phyloP scores from a whole-genome alignment of 345 rosid species.

The Citrus australasica region DNA sequence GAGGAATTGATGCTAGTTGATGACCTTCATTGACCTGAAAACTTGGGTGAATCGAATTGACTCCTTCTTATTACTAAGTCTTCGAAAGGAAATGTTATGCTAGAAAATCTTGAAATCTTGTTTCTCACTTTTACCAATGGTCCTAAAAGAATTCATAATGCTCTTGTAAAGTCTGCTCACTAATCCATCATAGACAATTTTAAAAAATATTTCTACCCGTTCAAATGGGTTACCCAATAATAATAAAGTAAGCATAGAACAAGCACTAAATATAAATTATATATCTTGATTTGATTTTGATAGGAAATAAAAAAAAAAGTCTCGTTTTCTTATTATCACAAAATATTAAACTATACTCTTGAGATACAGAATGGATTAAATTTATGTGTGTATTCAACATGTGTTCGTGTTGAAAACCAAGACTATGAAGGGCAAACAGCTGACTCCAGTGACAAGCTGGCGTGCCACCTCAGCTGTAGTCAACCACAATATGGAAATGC shows the following conservation, averaged over 20 bases:
- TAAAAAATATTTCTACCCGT: background rate
- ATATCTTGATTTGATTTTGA: background rate
- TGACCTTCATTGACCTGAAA: slow-evolving; percentile 26
- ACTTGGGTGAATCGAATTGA: slow-evolving; percentile 11
- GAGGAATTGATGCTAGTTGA: slow-evolving; percentile 5
- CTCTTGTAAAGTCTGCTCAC: slow-evolving; percentile 8
- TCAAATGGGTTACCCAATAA: background rate
- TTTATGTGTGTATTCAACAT: too few relatives aligned
- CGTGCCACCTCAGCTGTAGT: too few relatives aligned
- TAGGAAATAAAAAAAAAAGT: too few relatives aligned
- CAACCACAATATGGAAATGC: too few relatives aligned
- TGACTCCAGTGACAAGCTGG: too few relatives aligned
- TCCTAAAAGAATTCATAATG: background rate
- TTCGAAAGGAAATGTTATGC: background rate
- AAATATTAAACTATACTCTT: too few relatives aligned
- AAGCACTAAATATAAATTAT: background rate
- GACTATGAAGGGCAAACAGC: too few relatives aligned
- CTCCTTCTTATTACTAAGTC: slow-evolving; percentile 5
- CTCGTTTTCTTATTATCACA: background rate
- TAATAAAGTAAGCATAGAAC: background rate
- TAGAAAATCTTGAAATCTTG: background rate
- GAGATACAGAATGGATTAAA: background rate
- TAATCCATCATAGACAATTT: background rate
- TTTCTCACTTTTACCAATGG: background rate
- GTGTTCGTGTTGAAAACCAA: too few relatives aligned